Evolutionary conservation across 352 stramenopile genomes (phyloP).

Genomic region (Phytophthora crassamura): DNA sequence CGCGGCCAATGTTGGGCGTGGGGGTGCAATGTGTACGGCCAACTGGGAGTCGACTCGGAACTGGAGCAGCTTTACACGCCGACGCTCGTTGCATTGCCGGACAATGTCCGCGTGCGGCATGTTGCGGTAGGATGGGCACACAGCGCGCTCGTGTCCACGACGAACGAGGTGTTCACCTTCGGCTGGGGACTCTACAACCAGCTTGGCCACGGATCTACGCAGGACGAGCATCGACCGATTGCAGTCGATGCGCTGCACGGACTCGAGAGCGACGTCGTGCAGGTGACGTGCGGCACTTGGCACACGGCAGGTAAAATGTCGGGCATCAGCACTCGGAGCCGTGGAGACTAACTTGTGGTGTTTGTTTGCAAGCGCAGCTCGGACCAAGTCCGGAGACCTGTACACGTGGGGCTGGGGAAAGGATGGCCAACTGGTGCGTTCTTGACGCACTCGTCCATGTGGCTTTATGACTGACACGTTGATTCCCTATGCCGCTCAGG

Average conservation of each 20-base stretch:
- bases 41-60: constrained; percentile 49
- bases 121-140: constrained; percentile 64
- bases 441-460: constrained; percentile 2
- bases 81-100: constrained; percentile 17
- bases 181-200: constrained; percentile 86
- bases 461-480: constrained; percentile 13
- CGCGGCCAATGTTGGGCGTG: constrained; percentile 59
- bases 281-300: constrained; percentile 76
- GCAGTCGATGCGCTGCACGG: constrained; percentile 57
- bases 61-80: constrained; percentile 11
- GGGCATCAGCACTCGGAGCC: neutral
- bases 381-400: constrained; percentile 66
- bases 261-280: constrained; percentile 51
- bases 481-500: constrained; percentile 10
- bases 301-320: constrained; percentile 58
- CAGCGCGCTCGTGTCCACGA: constrained; percentile 47
- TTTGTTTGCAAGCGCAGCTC: constrained; percentile 24
- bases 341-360: constrained; percentile 18
- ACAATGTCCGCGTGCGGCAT: neutral
- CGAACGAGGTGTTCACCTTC: constrained; percentile 62
- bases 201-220: constrained; percentile 62
- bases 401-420: constrained; percentile 85
- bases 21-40: constrained; percentile 68
- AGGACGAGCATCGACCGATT: constrained; percentile 37
- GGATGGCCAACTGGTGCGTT: constrained; percentile 72